A percentile compares a stretch with the other conserved stretches of the same genome.
Conservation (phyloP, 768 basidiomycete genomes). For the Termitomyces sp. region DNA sequence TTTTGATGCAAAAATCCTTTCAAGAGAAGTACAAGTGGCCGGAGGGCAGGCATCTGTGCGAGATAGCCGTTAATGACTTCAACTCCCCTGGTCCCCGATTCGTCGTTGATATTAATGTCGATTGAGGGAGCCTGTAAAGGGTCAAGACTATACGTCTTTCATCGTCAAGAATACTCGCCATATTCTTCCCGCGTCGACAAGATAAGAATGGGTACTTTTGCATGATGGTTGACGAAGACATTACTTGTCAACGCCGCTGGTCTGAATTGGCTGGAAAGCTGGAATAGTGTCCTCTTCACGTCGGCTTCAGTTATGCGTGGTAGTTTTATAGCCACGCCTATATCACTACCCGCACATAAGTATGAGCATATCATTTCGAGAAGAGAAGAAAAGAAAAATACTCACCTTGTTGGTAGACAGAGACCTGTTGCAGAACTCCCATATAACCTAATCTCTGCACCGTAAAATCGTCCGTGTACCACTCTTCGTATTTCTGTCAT, state of each 20-base stretch:
- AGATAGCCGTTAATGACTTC: conserved; percentile 52
- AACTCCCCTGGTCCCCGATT: conserved; percentile 51
- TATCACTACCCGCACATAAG: conserved; percentile 30
- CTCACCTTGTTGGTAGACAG: conserved; percentile 61
- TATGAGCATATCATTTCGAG: not conserved
- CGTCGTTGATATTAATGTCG: conserved; percentile 66
- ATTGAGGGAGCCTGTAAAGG: conserved; percentile 48
- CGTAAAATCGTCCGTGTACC: conserved; percentile 40
- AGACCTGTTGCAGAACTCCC: conserved; percentile 62
- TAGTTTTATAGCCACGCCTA: conserved; percentile 26
- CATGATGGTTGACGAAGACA: conserved; percentile 25
- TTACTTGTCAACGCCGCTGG: conserved; percentile 39
- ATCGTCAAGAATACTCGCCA: conserved; percentile 25
- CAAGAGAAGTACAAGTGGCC: conserved; percentile 56
- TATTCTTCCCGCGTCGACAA: conserved; percentile 44
- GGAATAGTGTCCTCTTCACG: conserved; percentile 41
- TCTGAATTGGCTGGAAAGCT: conserved; percentile 46
- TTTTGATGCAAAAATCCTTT: conserved; percentile 60
- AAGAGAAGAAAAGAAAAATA: not conserved
- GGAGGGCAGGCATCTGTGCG: conserved; percentile 51
- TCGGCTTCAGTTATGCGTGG: conserved; percentile 26
- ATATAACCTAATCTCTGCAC: conserved; percentile 50
- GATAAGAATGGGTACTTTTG: conserved; percentile 60
- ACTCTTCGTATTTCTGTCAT: conserved; percentile 43
- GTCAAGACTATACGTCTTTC: not conserved